phyloP scores from a whole-genome alignment of 2,329 filamentous ascomycete genomes.

The Talaromyces sp. region DNA sequence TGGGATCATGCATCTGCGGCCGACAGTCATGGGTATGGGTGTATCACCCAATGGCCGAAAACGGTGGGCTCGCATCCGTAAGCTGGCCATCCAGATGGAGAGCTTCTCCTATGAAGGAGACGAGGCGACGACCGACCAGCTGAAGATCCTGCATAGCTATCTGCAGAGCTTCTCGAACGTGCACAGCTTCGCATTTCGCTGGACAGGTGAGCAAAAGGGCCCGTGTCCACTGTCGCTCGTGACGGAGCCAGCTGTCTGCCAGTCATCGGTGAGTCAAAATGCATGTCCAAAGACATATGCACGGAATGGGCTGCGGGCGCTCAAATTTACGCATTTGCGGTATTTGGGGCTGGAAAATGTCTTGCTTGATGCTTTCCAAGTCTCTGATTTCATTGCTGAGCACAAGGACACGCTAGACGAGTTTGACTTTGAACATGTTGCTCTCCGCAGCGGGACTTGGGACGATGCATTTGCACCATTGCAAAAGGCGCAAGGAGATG shows the following conservation, averaged over 20 bases:
- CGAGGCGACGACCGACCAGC: constrained; percentile 59
- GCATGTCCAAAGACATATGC: constrained; percentile 22
- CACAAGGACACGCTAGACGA: constrained; percentile 68
- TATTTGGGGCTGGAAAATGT: constrained; percentile 69
- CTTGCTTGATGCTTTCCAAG: constrained; percentile 65
- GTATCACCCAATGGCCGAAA: constrained; percentile 66
- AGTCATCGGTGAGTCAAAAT: constrained; percentile 36
- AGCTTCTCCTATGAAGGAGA: constrained; percentile 57
- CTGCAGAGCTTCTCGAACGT: constrained; percentile 64
- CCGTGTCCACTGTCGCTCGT: constrained; percentile 69
- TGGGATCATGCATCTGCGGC: constrained; percentile 72
- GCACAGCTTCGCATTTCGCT: constrained; percentile 70
- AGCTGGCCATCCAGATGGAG: constrained; percentile 68
- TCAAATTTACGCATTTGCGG: constrained; percentile 64
- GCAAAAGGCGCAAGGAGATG: constrained; percentile 30
- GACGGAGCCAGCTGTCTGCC: constrained; percentile 62
- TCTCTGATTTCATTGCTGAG: constrained; percentile 62
- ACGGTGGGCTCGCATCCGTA: constrained; percentile 73
- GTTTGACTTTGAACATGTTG: constrained; percentile 75
- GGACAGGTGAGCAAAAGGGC: constrained; percentile 64
- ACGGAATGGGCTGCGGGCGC: constrained; percentile 47
- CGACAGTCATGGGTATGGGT: constrained; percentile 65
- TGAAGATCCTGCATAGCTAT: constrained; percentile 77
- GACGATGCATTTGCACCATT: constrained; percentile 76
- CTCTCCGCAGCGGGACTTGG: constrained; percentile 69